phyloP scores from a whole-genome alignment of 345 rosid species.

The Triadica sebifera region DNA sequence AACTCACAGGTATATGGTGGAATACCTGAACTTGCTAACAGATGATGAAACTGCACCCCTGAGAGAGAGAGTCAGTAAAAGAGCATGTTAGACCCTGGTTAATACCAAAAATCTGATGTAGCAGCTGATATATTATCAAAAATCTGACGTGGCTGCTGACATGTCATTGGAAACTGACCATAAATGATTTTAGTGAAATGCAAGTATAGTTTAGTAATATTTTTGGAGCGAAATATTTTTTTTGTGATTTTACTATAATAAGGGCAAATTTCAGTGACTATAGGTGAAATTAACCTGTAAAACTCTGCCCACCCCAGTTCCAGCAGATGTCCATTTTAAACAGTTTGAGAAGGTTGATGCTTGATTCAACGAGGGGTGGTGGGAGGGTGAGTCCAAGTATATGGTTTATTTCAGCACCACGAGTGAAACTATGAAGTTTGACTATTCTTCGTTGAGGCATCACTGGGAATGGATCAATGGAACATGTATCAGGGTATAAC shows the following conservation, averaged over 20 bases:
- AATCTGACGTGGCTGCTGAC: too few species aligned
- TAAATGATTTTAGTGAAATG: too few species aligned
- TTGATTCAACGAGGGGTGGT: slow-evolving; percentile 26
- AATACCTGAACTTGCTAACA: slow-evolving; percentile 16
- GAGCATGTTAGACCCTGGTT: slow-evolving; percentile 14
- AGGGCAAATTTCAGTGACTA: too few species aligned
- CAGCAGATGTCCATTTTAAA: background rate
- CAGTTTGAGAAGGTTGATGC: slow-evolving; percentile 20
- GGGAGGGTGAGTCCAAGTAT: slow-evolving; percentile 19
- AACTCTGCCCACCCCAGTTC: slow-evolving; percentile 11
- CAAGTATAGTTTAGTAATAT: too few species aligned
- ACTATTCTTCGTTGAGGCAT: slow-evolving; percentile 6
- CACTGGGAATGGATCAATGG: slow-evolving; percentile 19
- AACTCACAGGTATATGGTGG: slow-evolving; percentile 9
- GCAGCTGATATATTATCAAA: too few species aligned
- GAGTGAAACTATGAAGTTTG: slow-evolving; percentile 2
- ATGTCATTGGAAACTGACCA: too few species aligned
- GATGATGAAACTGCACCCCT: slow-evolving; percentile 19
- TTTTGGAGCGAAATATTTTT: too few species aligned
- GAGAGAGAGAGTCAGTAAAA: slow-evolving; percentile 2
- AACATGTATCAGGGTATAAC: slow-evolving; percentile 17
- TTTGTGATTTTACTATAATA: too few species aligned
- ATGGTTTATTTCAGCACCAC: slow-evolving; percentile 20
- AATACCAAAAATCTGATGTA: too few species aligned
- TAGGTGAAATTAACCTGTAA: too few species aligned